These are phyloP conservation scores for Groenewaldozyma tartarivorans DNA, from an alignment of 805 yeast species.

Conservation along the genomic window DNA sequence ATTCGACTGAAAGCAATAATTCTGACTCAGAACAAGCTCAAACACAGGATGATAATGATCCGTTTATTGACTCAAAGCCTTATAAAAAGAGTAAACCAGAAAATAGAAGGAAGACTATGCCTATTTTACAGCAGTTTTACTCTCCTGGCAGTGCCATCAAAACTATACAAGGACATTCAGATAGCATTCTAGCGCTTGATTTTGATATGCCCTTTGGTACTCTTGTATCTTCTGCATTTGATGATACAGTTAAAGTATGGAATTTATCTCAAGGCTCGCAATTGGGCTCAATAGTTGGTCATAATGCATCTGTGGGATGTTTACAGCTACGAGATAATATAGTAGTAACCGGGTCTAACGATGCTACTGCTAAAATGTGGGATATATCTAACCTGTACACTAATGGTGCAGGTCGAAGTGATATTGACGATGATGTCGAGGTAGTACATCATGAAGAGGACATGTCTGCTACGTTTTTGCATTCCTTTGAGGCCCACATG, in stretches of 20 bases:
- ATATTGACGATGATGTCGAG: constrained; percentile 13
- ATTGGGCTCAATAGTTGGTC: constrained; percentile 49
- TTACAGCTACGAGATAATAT: constrained; percentile 46
- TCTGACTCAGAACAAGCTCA: constrained; percentile 8
- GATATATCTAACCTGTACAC: constrained; percentile 28
- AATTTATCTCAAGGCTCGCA: constrained; percentile 53
- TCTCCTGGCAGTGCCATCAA: constrained; percentile 48
- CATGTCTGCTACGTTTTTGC: constrained; percentile 28
- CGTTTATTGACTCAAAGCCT: neutral
- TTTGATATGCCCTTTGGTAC: constrained; percentile 71
- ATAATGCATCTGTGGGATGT: constrained; percentile 47
- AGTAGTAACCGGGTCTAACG: constrained; percentile 50
- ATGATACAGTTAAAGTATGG: constrained; percentile 77
- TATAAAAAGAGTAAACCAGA: constrained; percentile 19
- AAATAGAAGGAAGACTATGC: constrained; percentile 40
- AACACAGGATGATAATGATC: constrained; percentile 10
- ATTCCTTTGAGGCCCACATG: constrained; percentile 53
- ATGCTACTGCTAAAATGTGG: constrained; percentile 55
- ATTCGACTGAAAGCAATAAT: constrained; percentile 7
- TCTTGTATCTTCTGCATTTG: constrained; percentile 67
- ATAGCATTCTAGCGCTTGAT: constrained; percentile 46
- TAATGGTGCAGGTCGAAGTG: too few species aligned
- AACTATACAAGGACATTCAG: constrained; percentile 43
- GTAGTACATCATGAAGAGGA: neutral
- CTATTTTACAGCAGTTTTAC: constrained; percentile 57